phyloP scores from a whole-genome alignment of 2,329 filamentous ascomycete genomes.

The Ophiognomonia clavigignenti-juglandacearum region DNA sequence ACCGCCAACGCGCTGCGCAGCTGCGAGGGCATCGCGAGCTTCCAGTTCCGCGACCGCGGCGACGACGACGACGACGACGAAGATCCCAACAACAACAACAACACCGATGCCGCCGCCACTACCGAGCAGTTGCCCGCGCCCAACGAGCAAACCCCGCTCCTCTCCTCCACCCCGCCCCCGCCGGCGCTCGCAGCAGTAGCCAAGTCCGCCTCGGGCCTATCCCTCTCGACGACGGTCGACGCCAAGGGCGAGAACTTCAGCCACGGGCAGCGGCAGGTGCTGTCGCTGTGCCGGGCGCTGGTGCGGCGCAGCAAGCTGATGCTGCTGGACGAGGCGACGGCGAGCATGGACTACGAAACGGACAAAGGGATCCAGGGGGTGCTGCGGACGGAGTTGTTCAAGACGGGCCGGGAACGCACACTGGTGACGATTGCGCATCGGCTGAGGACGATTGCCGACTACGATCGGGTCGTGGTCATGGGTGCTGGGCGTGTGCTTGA shows the following conservation, averaged over 20 bases:
- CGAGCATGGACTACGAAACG: slow-evolving; percentile 55
- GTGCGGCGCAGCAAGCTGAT: slow-evolving; percentile 51
- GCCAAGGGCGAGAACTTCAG: slow-evolving; percentile 52
- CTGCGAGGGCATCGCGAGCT: slow-evolving; percentile 55
- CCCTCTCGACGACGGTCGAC: slow-evolving; percentile 42
- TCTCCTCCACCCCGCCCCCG: slow-evolving; percentile 3
- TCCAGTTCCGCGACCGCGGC: slow-evolving; percentile 32
- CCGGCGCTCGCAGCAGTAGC: slow-evolving; percentile 17
- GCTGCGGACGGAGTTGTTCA: slow-evolving; percentile 43
- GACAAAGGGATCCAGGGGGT: slow-evolving; percentile 52
- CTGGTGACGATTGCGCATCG: slow-evolving; percentile 56
- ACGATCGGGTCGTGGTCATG: slow-evolving; percentile 55
- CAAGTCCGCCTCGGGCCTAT: slow-evolving; percentile 22
- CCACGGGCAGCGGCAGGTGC: slow-evolving; percentile 53
- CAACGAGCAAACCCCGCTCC: background rate
- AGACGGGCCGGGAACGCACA: slow-evolving; percentile 39
- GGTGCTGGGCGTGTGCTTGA: slow-evolving; percentile 48
- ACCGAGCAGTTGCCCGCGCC: too few species aligned
- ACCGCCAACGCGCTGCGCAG: slow-evolving; percentile 57
- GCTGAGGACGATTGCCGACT: slow-evolving; percentile 54
- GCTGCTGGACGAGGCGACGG: slow-evolving; percentile 55
- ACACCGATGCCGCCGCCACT: slow-evolving; percentile 10
- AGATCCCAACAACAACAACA: slow-evolving; percentile 20
- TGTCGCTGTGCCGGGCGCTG: slow-evolving; percentile 52
- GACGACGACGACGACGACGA: slow-evolving; percentile 30